Evolutionary conservation across 768 basidiomycete species (phyloP).

Genomic region (Cyathus striatus): DNA sequence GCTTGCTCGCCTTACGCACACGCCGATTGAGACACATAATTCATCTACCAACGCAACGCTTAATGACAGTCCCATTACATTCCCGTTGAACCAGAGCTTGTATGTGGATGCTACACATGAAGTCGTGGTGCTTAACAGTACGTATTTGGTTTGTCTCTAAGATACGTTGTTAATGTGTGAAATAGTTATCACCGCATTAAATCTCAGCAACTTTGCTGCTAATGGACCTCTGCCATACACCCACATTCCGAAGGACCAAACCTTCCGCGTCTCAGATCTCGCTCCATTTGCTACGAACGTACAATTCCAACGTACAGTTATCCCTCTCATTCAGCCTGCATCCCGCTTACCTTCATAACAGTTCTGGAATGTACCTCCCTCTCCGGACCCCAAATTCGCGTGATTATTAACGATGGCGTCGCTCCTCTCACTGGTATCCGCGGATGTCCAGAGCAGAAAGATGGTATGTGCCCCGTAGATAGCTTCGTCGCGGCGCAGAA

Average conservation of each 20-base stretch:
- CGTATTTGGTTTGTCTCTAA: conserved; percentile 13
- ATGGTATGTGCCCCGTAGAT: conserved; percentile 75
- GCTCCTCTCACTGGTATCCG: conserved; percentile 73
- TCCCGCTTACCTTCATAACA: conserved; percentile 24
- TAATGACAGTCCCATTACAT: conserved; percentile 60
- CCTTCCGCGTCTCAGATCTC: conserved; percentile 72
- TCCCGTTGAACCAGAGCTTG: conserved; percentile 66
- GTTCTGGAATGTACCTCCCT: conserved; percentile 57
- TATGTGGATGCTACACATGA: conserved; percentile 93
- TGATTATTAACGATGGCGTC: conserved; percentile 87
- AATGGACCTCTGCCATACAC: conserved; percentile 72
- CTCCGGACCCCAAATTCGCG: conserved; percentile 59
- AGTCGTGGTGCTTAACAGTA: conserved; percentile 84
- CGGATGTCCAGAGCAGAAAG: conserved; percentile 66
- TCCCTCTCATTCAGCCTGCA: neutral
- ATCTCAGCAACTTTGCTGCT: conserved; percentile 68
- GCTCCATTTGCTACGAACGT: conserved; percentile 88
- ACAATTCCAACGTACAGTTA: conserved; percentile 73
- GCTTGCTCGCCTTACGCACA: conserved; percentile 76
- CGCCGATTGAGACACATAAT: conserved; percentile 63
- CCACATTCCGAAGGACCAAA: conserved; percentile 58
- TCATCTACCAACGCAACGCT: conserved; percentile 84
- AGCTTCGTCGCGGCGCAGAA: conserved; percentile 69
- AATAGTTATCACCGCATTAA: conserved; percentile 78
- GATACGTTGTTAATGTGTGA: conserved; percentile 2